Evolutionary conservation across 1,139 yeast species (phyloP).

Genomic region (Yamadazyma blattariae): DNA sequence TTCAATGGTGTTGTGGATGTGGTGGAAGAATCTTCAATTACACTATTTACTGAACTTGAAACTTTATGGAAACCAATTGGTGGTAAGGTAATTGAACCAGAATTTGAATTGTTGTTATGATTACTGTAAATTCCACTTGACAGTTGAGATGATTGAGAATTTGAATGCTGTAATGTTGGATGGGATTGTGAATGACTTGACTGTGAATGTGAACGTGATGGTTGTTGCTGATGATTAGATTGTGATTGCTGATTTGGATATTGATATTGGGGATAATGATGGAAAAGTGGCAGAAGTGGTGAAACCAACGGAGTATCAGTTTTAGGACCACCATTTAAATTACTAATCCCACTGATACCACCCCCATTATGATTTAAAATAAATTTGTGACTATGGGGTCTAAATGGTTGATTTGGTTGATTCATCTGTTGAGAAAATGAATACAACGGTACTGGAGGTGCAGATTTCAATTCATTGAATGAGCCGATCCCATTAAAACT

Average conservation of each 20-base stretch:
- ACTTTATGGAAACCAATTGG: conserved; percentile 9
- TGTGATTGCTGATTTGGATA: conserved; percentile 2
- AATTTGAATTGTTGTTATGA: not conserved
- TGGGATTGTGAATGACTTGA: conserved; percentile 1
- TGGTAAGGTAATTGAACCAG: conserved; percentile 7
- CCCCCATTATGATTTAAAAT: too few species aligned
- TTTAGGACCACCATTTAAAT: conserved; percentile 1
- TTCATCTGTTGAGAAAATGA: conserved; percentile 13
- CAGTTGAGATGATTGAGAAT: not conserved
- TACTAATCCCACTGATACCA: too few species aligned
- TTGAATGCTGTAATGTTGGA: not conserved
- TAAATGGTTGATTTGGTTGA: conserved; percentile 10
- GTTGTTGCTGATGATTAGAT: conserved; percentile 2
- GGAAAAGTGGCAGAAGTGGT: conserved; percentile 43
- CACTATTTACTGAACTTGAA: conserved; percentile 11
- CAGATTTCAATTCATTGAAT: conserved; percentile 12
- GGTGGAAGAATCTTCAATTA: conserved; percentile 2
- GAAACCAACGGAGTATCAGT: conserved; percentile 30
- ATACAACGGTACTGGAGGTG: conserved; percentile 16
- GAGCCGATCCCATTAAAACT: too few species aligned
- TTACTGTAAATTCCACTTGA: too few species aligned
- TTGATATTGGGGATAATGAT: conserved; percentile 18
- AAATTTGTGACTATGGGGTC: conserved; percentile 1
- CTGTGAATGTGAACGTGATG: not conserved
- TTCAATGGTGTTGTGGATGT: conserved; percentile 2